These are phyloP conservation scores for Entomortierella chlamydospora DNA, from an alignment of 192 early-diverging fungal genomes.

Conservation along the genomic window DNA sequence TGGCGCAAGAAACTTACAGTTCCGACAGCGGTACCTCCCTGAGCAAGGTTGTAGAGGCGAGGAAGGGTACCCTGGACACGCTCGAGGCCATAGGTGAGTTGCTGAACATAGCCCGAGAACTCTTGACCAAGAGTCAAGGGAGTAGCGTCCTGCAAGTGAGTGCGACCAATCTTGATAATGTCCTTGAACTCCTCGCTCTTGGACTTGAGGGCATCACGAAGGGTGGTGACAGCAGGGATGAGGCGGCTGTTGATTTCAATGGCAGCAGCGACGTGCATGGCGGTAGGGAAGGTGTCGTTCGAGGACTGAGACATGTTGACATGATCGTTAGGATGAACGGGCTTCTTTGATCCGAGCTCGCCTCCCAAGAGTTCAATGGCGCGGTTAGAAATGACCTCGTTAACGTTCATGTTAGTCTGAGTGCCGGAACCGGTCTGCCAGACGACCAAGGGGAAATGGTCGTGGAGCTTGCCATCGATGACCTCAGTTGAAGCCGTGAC, in stretches of 20 bases:
- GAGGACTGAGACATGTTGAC: slow-evolving; percentile 99
- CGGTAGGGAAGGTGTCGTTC: slow-evolving; percentile 99
- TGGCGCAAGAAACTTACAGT: slow-evolving; percentile 62
- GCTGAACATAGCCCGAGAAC: slow-evolving; percentile 97
- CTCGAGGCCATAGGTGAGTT: slow-evolving; percentile 89
- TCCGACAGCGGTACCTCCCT: slow-evolving; percentile 97
- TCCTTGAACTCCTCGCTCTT: slow-evolving; percentile 87
- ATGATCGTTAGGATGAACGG: slow-evolving; percentile 99
- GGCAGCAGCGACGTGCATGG: slow-evolving; percentile 99
- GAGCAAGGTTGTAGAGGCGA: slow-evolving; percentile 92
- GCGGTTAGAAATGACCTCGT: slow-evolving; percentile 98
- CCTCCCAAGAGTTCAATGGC: slow-evolving; percentile 95
- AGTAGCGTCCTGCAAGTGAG: slow-evolving; percentile 98
- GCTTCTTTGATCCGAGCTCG: slow-evolving; percentile 91
- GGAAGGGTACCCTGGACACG: slow-evolving; percentile 87
- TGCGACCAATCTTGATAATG: slow-evolving; percentile 99
- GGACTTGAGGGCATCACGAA: slow-evolving; percentile 82
- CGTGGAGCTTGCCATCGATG: slow-evolving; percentile 90
- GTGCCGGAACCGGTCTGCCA: slow-evolving; percentile 99
- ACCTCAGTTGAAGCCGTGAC: slow-evolving; percentile 92
- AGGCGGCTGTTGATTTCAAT: slow-evolving; percentile 85
- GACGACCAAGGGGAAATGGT: slow-evolving; percentile 98
- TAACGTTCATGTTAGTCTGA: slow-evolving; percentile 99
- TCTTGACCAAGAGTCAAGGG: slow-evolving; percentile 98
- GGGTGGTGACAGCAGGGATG: slow-evolving; percentile 84